Base-by-base conservation (phyloP, 2,329 filamentous ascomycete species). In the Paecilomyces formosus region DNA sequence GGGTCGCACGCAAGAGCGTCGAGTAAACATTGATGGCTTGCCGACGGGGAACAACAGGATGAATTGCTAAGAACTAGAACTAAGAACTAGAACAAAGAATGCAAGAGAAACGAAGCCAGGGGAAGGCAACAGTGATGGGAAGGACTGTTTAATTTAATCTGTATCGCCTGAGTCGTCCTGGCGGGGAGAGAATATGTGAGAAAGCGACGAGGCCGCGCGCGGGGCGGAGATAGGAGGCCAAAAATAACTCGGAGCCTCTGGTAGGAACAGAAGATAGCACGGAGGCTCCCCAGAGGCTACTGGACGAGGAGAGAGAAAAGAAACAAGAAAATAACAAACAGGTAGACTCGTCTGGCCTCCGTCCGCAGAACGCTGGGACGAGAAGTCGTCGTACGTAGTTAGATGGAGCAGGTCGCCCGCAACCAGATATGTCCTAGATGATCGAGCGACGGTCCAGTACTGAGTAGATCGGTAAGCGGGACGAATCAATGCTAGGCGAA, bases 21-120 rank as follows among this genome's bases (percentile, higher is more conserved):
- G 61, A 65, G 60, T 59, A 64, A 63, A 63, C 66, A 68, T 68
- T 64, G 65, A 65, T 63, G 60, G 59, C 61, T 57, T 51, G 56
- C 24, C 26, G 49, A 39, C 45, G 58, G 35, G 54, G 55, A 58
- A 59, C 49, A 31, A 13, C 11, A 9, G 18, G 33, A 24, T 35
- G 52, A 53, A 56, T 52, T 57, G 59, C 59, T 63, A 57, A 58
- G 6, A 51, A 62, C 50, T 51, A 26, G 35, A 15, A 53, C 26
- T 50, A 56, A 56, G 51, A 56, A 59, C 50, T 51, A 26, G 35
- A 15, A 53, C 26, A 54, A 56, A 56, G 51, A 56, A 59, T 56
- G 57, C 54, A 49, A 55, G 56, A 28, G 39, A 55, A 57, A 56
- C 13, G 54, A 57, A 45, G 21, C n/a, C 50, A 28, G 21, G 21